Evolutionary conservation across 1,284 basidiomycete species (phyloP), one percentile per base, ranked within the genome.

Genomic region (Erythrobasidium hasegawianum): DNA sequence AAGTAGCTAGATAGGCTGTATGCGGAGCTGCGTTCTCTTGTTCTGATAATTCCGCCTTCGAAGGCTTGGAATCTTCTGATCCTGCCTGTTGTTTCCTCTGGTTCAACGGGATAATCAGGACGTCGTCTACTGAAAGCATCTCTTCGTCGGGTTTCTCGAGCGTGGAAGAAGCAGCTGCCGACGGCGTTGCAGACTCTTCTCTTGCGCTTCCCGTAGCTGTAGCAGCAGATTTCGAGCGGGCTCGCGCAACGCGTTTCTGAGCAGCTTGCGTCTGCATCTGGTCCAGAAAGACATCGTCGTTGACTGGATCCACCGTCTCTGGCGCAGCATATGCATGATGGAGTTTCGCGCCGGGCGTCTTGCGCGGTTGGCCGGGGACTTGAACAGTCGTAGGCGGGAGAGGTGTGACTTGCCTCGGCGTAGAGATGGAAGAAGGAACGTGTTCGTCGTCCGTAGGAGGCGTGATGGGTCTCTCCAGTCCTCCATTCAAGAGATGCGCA

Each of bases 341-440:
- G 5, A 88, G 84, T 76, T 90, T 90, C 49, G 84, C 81, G 58
- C 84, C 81, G 0, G 89, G 89, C 0, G 89, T 90, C 79, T 91
- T 92, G 67, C 89, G 84, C 22, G 89, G 87, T 68, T 71, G 68
- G 2, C 68, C 68, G 27, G 68, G 68, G n/a, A 56, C 59, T 33
- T 33, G 33, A 4, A 33, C 11, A 4, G 33, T 11, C 33, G 33
- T 33, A 26, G 52, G 53, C 26, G 56, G 45, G 74, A 84, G 86
- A 11, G 88, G 89, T 0, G 88, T 90, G 14, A 89, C 86, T 72
- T 41, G 73, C 65, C 54, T 67, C 1, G 77, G 74, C 11, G 76
- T 76, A 14, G 76, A 73, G 1, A 76, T 33, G 33, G 33, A 33
- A 33, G 33, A 33, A 33, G 4, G 33, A 33, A 89, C 88, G 54